These are phyloP conservation scores for Fraxinus quadrangulata DNA, from an alignment of 257 asterid species.

Conservation along the genomic window DNA sequence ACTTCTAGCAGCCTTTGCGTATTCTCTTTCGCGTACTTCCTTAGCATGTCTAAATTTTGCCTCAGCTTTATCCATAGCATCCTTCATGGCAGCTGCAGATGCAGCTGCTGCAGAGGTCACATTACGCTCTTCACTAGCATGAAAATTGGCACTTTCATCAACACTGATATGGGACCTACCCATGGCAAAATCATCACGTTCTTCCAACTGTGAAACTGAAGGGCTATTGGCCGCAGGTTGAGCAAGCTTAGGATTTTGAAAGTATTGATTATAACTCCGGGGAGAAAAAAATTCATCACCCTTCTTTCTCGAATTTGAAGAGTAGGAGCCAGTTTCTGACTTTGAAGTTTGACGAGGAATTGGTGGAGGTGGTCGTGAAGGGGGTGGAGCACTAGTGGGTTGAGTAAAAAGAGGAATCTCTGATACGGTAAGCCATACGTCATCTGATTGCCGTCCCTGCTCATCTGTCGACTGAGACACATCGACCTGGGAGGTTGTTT, in stretches of 20 bases:
- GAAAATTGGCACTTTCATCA: conserved; percentile 49
- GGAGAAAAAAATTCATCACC: conserved; percentile 59
- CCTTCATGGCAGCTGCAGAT: conserved; percentile 99
- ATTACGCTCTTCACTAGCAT: conserved; percentile 58
- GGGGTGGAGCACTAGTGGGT: conserved; percentile 93
- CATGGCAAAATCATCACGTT: conserved; percentile 82
- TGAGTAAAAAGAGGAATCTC: conserved; percentile 92
- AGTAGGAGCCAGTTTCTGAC: conserved; percentile 48
- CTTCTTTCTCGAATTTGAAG: conserved; percentile 63
- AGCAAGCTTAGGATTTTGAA: conserved; percentile 54
- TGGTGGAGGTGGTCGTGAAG: conserved; percentile 96
- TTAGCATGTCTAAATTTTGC: conserved; percentile 94
- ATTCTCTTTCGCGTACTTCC: conserved; percentile 94
- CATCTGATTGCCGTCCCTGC: conserved; percentile 57
- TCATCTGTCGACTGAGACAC: conserved; percentile 58
- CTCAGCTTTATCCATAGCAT: conserved; percentile 98
- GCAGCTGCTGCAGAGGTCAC: conserved; percentile 84
- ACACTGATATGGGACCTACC: conserved; percentile 53
- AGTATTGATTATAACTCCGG: conserved; percentile 47
- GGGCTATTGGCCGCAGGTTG: conserved; percentile 55
- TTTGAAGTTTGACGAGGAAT: conserved; percentile 63
- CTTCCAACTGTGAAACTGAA: conserved; percentile 77
- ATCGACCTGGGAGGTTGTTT: conserved; percentile 46
- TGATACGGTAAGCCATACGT: conserved; percentile 82
- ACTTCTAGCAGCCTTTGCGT: conserved; percentile 73